Evolutionary conservation across 2,329 filamentous ascomycete genomes (phyloP), one percentile per base, ranked within the genome.

Genomic region (Orbilia blumenaviensis): DNA sequence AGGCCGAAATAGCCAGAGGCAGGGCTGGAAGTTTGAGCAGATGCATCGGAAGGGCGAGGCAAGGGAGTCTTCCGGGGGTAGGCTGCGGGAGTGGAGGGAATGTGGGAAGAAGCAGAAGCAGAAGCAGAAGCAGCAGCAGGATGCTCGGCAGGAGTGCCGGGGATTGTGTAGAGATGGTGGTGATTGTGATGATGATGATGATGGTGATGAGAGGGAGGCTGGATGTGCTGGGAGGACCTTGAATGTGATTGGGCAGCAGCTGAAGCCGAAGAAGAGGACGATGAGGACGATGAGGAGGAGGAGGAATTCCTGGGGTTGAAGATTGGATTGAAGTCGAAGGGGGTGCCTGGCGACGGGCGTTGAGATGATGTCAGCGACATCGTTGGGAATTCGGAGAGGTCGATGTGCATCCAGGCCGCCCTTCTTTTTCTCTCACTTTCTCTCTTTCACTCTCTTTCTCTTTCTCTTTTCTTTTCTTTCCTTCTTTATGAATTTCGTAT

Each of bases 1-100:
- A 80, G 56, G 18, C 78, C 78, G 62, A 80, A 80, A 72, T 80
- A 80, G 52, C 79, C 79, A 27, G 77, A 74, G 12, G 77, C 58
- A 32, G 69, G 72, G 50, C 64, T 76, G 23, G 72, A 48, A 16
- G 72, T 64, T 48, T 34, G 16, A 69, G 63, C 58, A n/a, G 44
- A 54, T 10, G 54, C 21, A 56, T 56, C 50, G 21, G 54, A 14
- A 44, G 21, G n/a, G 68, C 58, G 29, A 14, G 72, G 72, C 16
- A 76, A 36, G 23, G 72, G 72, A 18, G 72, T 76, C 34, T 61
- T 76, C 23, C 72, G 48, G 12, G 64, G 64, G 36, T 76, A 76
- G n/a, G 9, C 64, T 32, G 64, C 72, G 41, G 72, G 72, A 27
- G 72, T 76, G 48, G 6, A 29, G 21, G 72, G 72, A 68, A 75